Evolutionary conservation across 805 yeast genomes (phyloP).

Genomic region (Nakazawaea ambrosiae): DNA sequence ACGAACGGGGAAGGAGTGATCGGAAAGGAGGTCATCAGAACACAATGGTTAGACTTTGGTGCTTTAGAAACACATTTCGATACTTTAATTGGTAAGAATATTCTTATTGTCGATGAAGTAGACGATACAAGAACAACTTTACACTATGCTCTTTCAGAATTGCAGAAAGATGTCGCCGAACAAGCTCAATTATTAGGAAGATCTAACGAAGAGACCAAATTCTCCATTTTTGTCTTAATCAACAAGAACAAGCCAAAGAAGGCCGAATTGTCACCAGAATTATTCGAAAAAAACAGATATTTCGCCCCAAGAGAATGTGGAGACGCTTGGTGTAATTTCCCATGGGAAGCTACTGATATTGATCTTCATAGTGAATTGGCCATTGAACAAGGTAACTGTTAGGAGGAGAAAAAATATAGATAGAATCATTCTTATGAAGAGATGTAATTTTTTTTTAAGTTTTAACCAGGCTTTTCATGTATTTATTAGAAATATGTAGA

Average conservation of each 20-base stretch:
- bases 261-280: slow-evolving; percentile 59
- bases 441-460: neutral
- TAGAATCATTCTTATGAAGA: neutral
- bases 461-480: no score
- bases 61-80: slow-evolving; percentile 62
- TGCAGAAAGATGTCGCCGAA: slow-evolving; percentile 56
- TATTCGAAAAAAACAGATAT: slow-evolving; percentile 61
- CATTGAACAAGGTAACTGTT: slow-evolving; percentile 50
- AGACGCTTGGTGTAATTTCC: slow-evolving; percentile 83
- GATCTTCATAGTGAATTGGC: slow-evolving; percentile 69
- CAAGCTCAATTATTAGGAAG: slow-evolving; percentile 58
- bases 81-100: slow-evolving; percentile 72
- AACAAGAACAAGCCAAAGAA: slow-evolving; percentile 78
- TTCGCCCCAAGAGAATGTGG: slow-evolving; percentile 68
- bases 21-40: slow-evolving; percentile 78
- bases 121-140: slow-evolving; percentile 89
- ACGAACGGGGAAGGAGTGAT: slow-evolving; percentile 40
- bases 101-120: slow-evolving; percentile 83
- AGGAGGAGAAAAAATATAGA: neutral
- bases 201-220: slow-evolving; percentile 51
- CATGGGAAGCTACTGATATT: slow-evolving; percentile 83
- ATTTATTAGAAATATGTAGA: no score
- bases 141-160: slow-evolving; percentile 75
- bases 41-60: slow-evolving; percentile 87
- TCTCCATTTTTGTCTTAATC: slow-evolving; percentile 76